Base-by-base conservation (phyloP, 345 rosid genomes). In the Mallotus nudiflorus region DNA sequence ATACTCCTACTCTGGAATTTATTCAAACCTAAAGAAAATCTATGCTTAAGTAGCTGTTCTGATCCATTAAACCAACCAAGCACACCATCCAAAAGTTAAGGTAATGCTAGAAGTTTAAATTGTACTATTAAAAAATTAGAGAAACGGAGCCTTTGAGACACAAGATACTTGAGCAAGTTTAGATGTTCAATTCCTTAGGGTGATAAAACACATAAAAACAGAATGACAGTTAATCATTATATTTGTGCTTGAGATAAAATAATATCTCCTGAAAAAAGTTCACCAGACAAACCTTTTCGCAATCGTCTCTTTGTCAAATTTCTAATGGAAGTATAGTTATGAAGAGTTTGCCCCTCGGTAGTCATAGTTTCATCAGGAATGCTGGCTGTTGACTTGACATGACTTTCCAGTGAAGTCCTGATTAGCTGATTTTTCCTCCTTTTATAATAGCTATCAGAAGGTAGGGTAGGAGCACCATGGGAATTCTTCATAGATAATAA, bases 341-440 rank as follows among this genome's bases (percentile, higher is more conserved):
- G 65, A 80, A 78, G 79, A 62, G 79, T 51, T 66, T 79, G 60
- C 29, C 69, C 75, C 77, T 76, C 88, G 14, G 82, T 74, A 68
- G 73, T 73, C 49, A 71, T 67, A 48, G 75, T 69, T 56, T 78
- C 77, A 54, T 80, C 85, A 78, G 82, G 72, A 27, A 53, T 27
- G 44, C 75, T 28, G 45, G 48, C 66, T 24, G 78, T 51, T 70
- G 66, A 84, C 56, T 76, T 84, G 67, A 52, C 63, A 59, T 63
- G 66, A 73, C 74, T 75, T 67, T 88, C 89, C 62, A 68, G 27
- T 69, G 91, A 74, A 80, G 89, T 81, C 82, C 97, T 84, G 67
- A 92, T 79, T 61, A 90, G 87, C 91, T 95, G 97, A 75, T 92
- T 88, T 80, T 82, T 86, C 59, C 86, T 83, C 79, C 88, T 88